A percentile compares a stretch with the other conserved stretches of the same genome.
Evolutionary conservation across 805 yeast genomes (phyloP).

Genomic region (Metschnikowia cerradonensis): DNA sequence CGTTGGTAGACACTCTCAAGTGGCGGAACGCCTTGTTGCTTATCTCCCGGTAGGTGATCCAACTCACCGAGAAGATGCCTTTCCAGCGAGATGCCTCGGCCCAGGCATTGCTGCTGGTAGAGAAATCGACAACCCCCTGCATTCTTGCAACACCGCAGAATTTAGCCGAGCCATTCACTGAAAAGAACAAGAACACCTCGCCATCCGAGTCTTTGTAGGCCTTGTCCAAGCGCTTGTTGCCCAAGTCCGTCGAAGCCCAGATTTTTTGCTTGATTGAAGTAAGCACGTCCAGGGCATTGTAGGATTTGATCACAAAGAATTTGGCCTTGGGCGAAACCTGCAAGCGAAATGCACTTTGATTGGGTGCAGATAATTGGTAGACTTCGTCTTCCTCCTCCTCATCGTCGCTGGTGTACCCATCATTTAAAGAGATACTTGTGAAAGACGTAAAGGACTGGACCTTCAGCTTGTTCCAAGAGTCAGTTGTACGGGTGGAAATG

Average conservation of each 20-base stretch:
- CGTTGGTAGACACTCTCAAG: constrained; percentile 43
- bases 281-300: constrained; percentile 43
- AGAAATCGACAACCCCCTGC: constrained; percentile 35
- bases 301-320: constrained; percentile 55
- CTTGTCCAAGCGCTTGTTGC: constrained; percentile 48
- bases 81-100: constrained; percentile 45
- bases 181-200: constrained; percentile 49
- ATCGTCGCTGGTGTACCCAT: too few species aligned
- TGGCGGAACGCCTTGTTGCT: constrained; percentile 46
- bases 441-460: too few species aligned
- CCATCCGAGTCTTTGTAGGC: constrained; percentile 33
- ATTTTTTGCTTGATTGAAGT: constrained; percentile 46
- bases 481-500: background rate
- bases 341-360: background rate
- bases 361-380: background rate
- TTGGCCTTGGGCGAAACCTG: constrained; percentile 14
- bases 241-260: constrained; percentile 60
- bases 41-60: constrained; percentile 50
- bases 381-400: background rate
- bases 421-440: too few species aligned
- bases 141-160: constrained; percentile 50
- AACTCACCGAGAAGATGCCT: constrained; percentile 50
- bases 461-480: background rate
- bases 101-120: constrained; percentile 44
- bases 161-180: constrained; percentile 48